Conservation (phyloP, 768 basidiomycete genomes). For the Tulasnella sp. region DNA sequence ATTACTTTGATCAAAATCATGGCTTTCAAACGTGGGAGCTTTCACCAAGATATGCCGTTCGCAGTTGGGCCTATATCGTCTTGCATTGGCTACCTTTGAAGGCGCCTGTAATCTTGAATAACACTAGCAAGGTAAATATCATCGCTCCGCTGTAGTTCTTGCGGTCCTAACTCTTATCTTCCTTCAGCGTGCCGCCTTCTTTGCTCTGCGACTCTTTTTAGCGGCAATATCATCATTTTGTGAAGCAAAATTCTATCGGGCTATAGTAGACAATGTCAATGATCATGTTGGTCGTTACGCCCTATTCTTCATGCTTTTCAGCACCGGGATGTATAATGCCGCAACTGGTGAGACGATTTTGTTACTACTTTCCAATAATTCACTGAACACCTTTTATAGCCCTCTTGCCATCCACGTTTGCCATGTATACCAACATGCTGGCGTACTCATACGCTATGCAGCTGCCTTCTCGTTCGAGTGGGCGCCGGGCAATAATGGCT, state of each 20-base stretch:
- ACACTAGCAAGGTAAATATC: no score
- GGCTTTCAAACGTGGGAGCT: slow-evolving; percentile 99
- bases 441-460: slow-evolving; percentile 59
- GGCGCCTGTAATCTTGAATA: slow-evolving; percentile 23
- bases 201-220: slow-evolving; percentile 69
- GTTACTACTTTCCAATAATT: not conserved
- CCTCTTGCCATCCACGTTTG: slow-evolving; percentile 88
- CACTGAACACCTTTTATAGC: slow-evolving; percentile 40
- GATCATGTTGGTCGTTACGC: slow-evolving; percentile 87
- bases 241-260: slow-evolving; percentile 73
- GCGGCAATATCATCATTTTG: slow-evolving; percentile 58
- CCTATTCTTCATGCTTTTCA: slow-evolving; percentile 72
- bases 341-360: slow-evolving; percentile 46
- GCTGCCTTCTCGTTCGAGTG: slow-evolving; percentile 41
- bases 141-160: no score
- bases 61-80: slow-evolving; percentile 89
- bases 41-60: slow-evolving; percentile 77
- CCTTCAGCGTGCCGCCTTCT: slow-evolving; percentile 76
- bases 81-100: slow-evolving; percentile 61
- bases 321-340: slow-evolving; percentile 92
- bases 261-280: slow-evolving; percentile 69
- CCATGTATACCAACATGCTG: slow-evolving; percentile 77
- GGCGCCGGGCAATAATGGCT: slow-evolving; percentile 46
- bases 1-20: slow-evolving; percentile 71
- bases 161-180: no score